Evolutionary conservation across 2,329 filamentous ascomycete genomes (phyloP).

Genomic region (Tolypocladium tropicale): DNA sequence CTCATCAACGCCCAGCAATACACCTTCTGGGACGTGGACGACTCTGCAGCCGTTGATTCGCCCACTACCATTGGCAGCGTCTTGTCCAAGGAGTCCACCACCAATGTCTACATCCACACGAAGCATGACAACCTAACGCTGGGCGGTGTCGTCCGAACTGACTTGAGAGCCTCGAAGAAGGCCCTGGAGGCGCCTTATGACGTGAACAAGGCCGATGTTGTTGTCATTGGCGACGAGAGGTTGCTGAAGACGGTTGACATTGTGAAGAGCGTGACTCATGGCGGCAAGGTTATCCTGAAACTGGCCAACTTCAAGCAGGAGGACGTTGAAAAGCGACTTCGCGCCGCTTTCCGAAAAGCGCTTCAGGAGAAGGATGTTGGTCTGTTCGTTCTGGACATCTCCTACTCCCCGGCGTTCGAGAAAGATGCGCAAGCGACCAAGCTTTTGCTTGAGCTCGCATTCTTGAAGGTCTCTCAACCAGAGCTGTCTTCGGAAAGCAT

Average conservation of each 20-base stretch:
- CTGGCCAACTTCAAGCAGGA: conserved; percentile 76
- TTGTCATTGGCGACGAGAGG: conserved; percentile 68
- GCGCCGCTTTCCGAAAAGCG: conserved; percentile 57
- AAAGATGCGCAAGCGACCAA: conserved; percentile 54
- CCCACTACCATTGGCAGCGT: conserved; percentile 49
- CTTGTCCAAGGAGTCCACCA: conserved; percentile 63
- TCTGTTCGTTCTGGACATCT: conserved; percentile 67
- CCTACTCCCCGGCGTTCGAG: conserved; percentile 56
- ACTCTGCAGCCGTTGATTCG: conserved; percentile 55
- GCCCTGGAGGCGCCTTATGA: conserved; percentile 78
- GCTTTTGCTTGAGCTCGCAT: conserved; percentile 68
- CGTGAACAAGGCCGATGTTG: conserved; percentile 67
- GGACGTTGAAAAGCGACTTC: conserved; percentile 79
- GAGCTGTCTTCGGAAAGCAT: conserved; percentile 51
- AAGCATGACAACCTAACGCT: conserved; percentile 54
- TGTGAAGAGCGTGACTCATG: conserved; percentile 56
- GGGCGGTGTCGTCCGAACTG: conserved; percentile 75
- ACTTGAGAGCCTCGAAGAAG: conserved; percentile 75
- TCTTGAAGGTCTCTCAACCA: conserved; percentile 67
- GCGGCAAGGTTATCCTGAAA: conserved; percentile 65
- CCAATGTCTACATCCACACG: conserved; percentile 51
- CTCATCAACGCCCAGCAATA: conserved; percentile 64
- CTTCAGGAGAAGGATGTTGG: conserved; percentile 60
- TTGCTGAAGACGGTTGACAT: conserved; percentile 72
- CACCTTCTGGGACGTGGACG: conserved; percentile 86